Evolutionary conservation across 805 yeast genomes (phyloP).

Genomic region (Schizosaccharomyces osmophilus): DNA sequence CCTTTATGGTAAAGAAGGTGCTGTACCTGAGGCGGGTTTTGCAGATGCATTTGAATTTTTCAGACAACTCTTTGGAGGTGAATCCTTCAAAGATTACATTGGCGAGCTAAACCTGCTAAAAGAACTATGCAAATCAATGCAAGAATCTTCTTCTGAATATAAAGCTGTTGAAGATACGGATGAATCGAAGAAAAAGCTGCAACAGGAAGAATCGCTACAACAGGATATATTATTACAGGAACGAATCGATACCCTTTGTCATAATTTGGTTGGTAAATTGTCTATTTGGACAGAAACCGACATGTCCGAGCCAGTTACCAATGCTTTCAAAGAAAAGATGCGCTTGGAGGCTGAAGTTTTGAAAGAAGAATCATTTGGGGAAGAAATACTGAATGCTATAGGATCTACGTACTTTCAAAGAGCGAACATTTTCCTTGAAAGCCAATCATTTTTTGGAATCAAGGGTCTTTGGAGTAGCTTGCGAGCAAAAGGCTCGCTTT

Average conservation of each 20-base stretch:
- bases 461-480: slow-evolving; percentile 61
- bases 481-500: slow-evolving; percentile 60
- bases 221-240: slow-evolving; percentile 28
- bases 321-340: slow-evolving; percentile 38
- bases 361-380: slow-evolving; percentile 86
- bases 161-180: slow-evolving; percentile 14
- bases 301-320: slow-evolving; percentile 34
- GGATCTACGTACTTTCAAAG: slow-evolving; percentile 57
- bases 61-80: slow-evolving; percentile 72
- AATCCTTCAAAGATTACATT: slow-evolving; percentile 33
- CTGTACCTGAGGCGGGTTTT: slow-evolving; percentile 40
- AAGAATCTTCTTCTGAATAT: slow-evolving; percentile 5
- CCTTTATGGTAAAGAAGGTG: slow-evolving; percentile 57
- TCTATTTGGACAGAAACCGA: slow-evolving; percentile 36
- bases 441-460: slow-evolving; percentile 52
- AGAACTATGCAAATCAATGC: neutral
- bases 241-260: slow-evolving; percentile 34
- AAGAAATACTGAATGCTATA: slow-evolving; percentile 55
- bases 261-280: slow-evolving; percentile 31
- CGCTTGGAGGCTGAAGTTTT: slow-evolving; percentile 68
- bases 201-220: slow-evolving; percentile 16
- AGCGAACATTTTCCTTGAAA: slow-evolving; percentile 43
- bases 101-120: neutral
- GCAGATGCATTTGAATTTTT: slow-evolving; percentile 67
- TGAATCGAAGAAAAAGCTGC: slow-evolving; percentile 18